phyloP scores from a whole-genome alignment of 371 early-diverging fungal species.

The Phascolomyces articulosus region DNA sequence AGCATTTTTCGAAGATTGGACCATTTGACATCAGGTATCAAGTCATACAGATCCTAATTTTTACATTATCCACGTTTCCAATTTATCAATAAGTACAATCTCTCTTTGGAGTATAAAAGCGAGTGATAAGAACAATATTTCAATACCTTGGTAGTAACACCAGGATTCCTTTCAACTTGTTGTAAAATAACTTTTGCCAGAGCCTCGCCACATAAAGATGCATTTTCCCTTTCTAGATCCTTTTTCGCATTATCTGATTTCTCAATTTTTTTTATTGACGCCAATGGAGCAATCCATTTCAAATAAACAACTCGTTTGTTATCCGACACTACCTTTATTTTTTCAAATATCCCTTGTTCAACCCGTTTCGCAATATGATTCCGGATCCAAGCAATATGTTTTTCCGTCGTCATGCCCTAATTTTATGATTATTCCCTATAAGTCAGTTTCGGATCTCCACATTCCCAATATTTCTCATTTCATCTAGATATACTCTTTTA shows the following conservation, averaged over 20 bases:
- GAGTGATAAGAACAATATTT: too few relatives aligned
- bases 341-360: conserved; percentile 15
- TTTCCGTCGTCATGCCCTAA: conserved; percentile 12
- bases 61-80: background rate
- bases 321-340: conserved; percentile 6
- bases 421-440: background rate
- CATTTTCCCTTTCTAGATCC: background rate
- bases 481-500: background rate
- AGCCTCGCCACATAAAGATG: background rate
- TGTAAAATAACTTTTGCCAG: background rate
- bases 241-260: background rate
- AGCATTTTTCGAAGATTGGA: background rate
- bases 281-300: background rate
- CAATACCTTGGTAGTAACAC: conserved; percentile 18
- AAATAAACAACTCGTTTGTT: background rate
- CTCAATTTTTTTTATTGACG: background rate
- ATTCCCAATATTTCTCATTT: too few relatives aligned
- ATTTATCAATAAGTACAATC: background rate
- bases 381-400: conserved; percentile 16
- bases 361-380: conserved; percentile 6
- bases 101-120: too few relatives aligned
- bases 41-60: background rate
- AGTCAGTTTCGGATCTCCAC: background rate
- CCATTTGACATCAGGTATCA: background rate
- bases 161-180: background rate